Evolutionary conservation across 495 filamentous ascomycete genomes (phyloP).

Genomic region (Aspergillus olivimuriae): DNA sequence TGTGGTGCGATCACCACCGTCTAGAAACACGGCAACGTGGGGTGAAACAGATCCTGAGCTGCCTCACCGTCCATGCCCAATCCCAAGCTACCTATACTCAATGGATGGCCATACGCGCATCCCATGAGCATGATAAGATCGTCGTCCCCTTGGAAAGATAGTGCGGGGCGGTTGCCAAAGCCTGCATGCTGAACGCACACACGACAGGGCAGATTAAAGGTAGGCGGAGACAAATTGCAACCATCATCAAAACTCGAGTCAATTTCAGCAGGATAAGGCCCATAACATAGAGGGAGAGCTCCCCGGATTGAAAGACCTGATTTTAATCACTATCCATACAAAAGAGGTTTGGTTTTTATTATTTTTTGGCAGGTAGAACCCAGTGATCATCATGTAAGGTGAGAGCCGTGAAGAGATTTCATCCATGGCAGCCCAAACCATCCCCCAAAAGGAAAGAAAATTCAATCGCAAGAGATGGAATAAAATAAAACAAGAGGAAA

Average conservation of each 20-base stretch:
- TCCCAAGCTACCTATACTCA: no score
- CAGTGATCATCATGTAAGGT: not conserved
- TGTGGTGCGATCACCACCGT: no score
- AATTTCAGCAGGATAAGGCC: not conserved
- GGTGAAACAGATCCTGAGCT: no score
- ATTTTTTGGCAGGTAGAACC: not conserved
- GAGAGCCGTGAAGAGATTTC: not conserved
- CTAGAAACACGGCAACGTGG: no score
- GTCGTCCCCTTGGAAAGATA: no score
- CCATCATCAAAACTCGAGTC: not conserved
- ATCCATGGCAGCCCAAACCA: not conserved
- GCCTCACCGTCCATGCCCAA: no score
- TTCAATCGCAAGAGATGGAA: not conserved
- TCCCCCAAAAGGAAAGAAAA: not conserved
- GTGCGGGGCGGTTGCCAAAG: no score
- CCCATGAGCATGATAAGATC: no score
- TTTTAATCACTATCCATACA: not conserved
- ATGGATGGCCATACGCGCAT: no score
- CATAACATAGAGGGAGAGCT: not conserved
- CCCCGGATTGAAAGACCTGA: not conserved
- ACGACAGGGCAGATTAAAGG: no score
- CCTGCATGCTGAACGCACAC: no score
- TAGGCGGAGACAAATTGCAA: no score
- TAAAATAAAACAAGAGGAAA: conserved; percentile 12
- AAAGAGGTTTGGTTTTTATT: not conserved